Base-by-base conservation (phyloP, 441 rosid genomes). In the Euphorbia schlechtendalii region DNA sequence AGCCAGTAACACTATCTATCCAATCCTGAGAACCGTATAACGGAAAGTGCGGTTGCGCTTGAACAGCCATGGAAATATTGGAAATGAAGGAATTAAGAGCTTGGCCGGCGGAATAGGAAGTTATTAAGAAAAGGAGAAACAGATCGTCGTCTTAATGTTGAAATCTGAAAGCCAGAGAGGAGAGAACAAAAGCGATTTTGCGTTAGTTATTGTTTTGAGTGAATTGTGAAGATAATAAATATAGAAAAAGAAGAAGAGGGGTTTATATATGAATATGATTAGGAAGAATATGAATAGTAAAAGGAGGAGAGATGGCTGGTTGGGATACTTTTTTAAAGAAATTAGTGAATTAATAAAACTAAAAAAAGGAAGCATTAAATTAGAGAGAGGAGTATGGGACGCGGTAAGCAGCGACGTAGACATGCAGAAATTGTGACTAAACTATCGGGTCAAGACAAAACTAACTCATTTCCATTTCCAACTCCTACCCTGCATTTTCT, bases 351-450 rank as follows among this genome's bases (percentile, higher is more conserved):
- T 51, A 30, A 32, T n/a, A 15, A 56, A 30, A 25, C 12, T 22
- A 18, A 8, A 57, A 38, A 4, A 10, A 38, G 46, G 24, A 0
- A n/a, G 49, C 43, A 30, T 48, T 27, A 46, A 61, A 49, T 66
- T n/a, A 25, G 66, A 76, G 53, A 24, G 32, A 64, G 27, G 52
- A 53, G 62, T 41, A 27, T 41, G 69, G 72, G 63, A 70, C 36
- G 73, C 48, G 68, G 70, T 63, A 77, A 69, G 78, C 65, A 71
- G 76, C 81, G 80, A 84, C 86, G 90, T 82, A 83, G 78, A 72
- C 96, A 86, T 88, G 94, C 92, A 85, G 83, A 83, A 83, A 83
- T 79, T 84, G 87, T 86, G 94, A 85, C 87, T 78, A 76, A 82
- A 81, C 86, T 66, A 82, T 81, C 76, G 81, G 93, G 89, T 86